A percentile compares a stretch with the other conserved stretches of the same genome.
Conservation (phyloP, 495 filamentous ascomycete genomes). For the Penicillium silybi region DNA sequence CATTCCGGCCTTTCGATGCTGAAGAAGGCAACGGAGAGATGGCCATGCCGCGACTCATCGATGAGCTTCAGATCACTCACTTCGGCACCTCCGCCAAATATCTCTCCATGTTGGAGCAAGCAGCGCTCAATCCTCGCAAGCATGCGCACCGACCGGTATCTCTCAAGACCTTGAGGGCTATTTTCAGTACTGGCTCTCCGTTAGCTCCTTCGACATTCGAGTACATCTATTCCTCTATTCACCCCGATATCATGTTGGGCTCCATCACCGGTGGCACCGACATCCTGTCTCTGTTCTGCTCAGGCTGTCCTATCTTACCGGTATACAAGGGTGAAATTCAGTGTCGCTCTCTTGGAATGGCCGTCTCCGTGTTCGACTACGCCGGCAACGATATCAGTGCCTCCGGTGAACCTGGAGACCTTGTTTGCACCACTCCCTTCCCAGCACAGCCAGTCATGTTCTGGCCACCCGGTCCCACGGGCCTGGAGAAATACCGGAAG, state of each 20-base stretch:
- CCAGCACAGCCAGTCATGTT: constrained; percentile 88
- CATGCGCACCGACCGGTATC: constrained; percentile 44
- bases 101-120: constrained; percentile 84
- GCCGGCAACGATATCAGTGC: constrained; percentile 43
- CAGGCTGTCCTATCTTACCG: constrained; percentile 78
- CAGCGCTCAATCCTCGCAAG: constrained; percentile 58
- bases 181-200: constrained; percentile 91
- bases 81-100: constrained; percentile 94
- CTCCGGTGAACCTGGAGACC: constrained; percentile 74
- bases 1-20: constrained; percentile 61
- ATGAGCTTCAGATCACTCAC: constrained; percentile 73
- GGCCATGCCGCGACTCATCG: constrained; percentile 65
- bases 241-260: constrained; percentile 67
- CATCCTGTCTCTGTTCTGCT: constrained; percentile 91
- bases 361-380: constrained; percentile 71
- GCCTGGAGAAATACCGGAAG: constrained; percentile 68
- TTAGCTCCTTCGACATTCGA: constrained; percentile 88
- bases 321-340: constrained; percentile 89
- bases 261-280: constrained; percentile 90
- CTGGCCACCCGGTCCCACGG: constrained; percentile 62
- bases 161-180: constrained; percentile 61
- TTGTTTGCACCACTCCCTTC: constrained; percentile 84
- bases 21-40: constrained; percentile 56
- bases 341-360: constrained; percentile 87
- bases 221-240: constrained; percentile 81